Evolutionary conservation across 495 filamentous ascomycete species (phyloP), one percentile per base, ranked within the genome.

Genomic region (Penicillium nucicola): DNA sequence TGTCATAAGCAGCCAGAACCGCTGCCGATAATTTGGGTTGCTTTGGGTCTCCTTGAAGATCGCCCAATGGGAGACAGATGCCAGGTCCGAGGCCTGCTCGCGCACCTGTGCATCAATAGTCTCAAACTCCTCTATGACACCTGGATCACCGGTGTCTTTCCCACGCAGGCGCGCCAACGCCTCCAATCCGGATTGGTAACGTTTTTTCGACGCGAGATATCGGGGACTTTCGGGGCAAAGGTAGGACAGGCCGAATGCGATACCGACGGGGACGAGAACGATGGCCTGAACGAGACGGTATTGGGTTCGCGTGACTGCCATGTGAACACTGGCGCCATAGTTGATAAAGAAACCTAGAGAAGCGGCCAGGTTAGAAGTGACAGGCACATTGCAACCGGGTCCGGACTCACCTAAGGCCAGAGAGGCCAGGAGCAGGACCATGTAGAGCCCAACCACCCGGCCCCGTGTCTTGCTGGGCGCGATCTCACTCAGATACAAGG

Each of bases 401-500:
- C 25, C 28, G 9, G 22, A 15, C 69, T 53, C 55, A 77, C 72
- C 74, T 36, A 75, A 39, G 15, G 72, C 47, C 17, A 76, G 53
- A 14, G 70, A 51, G 7, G 61, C 49, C 32, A 77, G 55, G 42
- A 77, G 43, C 48, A 77, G 56, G n/a, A 84, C 77, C 60, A 77
- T 75, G 42, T 72, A 74, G 13, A 76, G 50, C 36, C 77, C 74
- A 25, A 80, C 75, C 1, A 77, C 67, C 23, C 77, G 63, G 20
- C 78, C 78, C 42, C 78, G 65, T 11, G 77, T 74, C 19, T 65
- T 62, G 14, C 69, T 60, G 3, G 76, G 76, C 10, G 77, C 76
- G 45, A 81, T 76, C 48, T 81, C 78, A 8, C 75, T 75, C 32
- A 80, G 56, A 55, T 80, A 81, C 44, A 80, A 49, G 1, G 78